Conservation (phyloP, 495 filamentous ascomycete species). For the Penicillium tannophilum region DNA sequence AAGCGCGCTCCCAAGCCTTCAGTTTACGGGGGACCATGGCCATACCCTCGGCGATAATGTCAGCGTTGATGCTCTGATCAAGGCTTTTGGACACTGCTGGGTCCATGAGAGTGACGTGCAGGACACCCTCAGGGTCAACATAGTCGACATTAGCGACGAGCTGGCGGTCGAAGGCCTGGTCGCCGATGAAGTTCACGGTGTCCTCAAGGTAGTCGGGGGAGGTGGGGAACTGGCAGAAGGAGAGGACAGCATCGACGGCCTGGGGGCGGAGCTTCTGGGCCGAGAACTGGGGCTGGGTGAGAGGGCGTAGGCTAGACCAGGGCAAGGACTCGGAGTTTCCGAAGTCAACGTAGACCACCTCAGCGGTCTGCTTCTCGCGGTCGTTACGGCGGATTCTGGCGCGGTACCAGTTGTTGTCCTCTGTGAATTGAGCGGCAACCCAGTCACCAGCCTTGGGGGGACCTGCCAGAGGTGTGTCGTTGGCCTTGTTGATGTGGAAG, state of each 20-base stretch:
- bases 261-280: conserved; percentile 79
- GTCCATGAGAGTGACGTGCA: conserved; percentile 87
- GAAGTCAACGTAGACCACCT: conserved; percentile 94
- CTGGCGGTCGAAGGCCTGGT: conserved; percentile 65
- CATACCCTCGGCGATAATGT: conserved; percentile 77
- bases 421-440: conserved; percentile 84
- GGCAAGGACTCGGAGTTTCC: conserved; percentile 88
- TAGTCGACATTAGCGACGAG: conserved; percentile 91
- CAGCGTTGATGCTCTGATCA: conserved; percentile 82
- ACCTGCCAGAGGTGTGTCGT: conserved; percentile 68
- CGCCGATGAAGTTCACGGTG: conserved; percentile 67
- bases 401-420: conserved; percentile 92
- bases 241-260: conserved; percentile 84
- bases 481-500: conserved; percentile 77
- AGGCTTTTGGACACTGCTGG: conserved; percentile 58
- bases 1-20: conserved; percentile 83
- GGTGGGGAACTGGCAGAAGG: conserved; percentile 82
- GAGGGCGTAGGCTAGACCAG: conserved; percentile 78
- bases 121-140: conserved; percentile 69
- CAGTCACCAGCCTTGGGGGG: conserved; percentile 89
- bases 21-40: conserved; percentile 89
- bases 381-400: conserved; percentile 90
- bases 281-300: conserved; percentile 76
- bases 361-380: conserved; percentile 80
- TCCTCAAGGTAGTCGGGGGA: conserved; percentile 78